Evolutionary conservation across 352 stramenopile genomes (phyloP), one percentile per base, ranked within the genome.

Genomic region (Phytophthora crassamura): DNA sequence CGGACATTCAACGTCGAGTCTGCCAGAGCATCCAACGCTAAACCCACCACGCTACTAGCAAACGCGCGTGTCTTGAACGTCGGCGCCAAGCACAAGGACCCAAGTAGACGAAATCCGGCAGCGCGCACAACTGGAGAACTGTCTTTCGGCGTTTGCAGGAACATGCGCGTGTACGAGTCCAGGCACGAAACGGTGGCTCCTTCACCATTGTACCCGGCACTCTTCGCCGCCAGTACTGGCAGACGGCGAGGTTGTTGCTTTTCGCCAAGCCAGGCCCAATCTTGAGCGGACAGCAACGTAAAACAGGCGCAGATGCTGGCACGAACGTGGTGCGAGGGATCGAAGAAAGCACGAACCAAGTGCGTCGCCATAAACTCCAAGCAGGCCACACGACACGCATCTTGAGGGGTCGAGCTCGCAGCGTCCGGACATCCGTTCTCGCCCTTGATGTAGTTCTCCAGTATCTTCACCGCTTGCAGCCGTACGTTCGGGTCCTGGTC

Each of bases 391-490:
- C 81, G 84, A 46, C 57, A 68, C 9, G 46, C 12, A 43, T 64
- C 30, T 14, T 38, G 39, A 35, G 41, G n/a, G 6, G 4, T 49
- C 20, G 22, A 18, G 22, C 4, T 39, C 25, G 50, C 22, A 32
- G 39, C 22, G n/a, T 67, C 55, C 14, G 52, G 12, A 6, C 47
- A 69, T 4, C 60, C 59, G 35, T 76, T 75, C 36, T 84, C 76
- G 20, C 86, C 86, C 49, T 95, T 91, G 60, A 96, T 91, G 58
- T 96, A 94, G 52, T 94, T 94, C 54, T 96, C 88, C 53, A 96
- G 39, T 42, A 96, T 93, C 53, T 96, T 96, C 4, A 96, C 81
- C 1, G 88, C 88, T 80, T 96, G 88, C 0, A 96, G 72, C 0
- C 88, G 88, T 40, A 96, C 84, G 53, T 94, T 94, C 3, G 87